phyloP scores from a whole-genome alignment of 2,329 filamentous ascomycete species.

The Diaporthe sp. region DNA sequence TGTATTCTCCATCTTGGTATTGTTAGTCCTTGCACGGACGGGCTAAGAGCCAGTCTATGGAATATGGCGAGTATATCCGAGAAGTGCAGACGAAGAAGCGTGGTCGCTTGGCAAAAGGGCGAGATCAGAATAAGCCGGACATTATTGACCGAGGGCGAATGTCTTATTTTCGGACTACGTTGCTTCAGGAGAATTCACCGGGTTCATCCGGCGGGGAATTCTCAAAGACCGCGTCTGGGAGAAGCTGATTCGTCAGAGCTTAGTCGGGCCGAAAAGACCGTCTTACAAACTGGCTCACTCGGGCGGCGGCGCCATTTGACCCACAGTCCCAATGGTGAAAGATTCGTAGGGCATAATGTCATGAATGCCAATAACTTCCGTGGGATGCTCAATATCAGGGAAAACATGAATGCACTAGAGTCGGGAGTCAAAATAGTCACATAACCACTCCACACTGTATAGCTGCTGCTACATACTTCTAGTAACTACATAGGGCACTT shows the following conservation, averaged over 20 bases:
- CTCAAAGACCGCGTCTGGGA: not conserved
- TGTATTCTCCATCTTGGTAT: slow-evolving; percentile 16
- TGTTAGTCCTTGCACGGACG: not conserved
- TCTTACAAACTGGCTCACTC: not conserved
- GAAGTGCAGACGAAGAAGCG: not conserved
- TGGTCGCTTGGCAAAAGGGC: not conserved
- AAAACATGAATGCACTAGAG: not conserved
- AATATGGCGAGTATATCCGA: slow-evolving; percentile 7
- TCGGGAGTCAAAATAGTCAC: too few species aligned
- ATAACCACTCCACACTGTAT: too few species aligned
- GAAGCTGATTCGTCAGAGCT: not conserved
- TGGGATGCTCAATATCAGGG: not conserved
- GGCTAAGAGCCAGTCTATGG: not conserved
- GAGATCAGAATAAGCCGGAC: not conserved
- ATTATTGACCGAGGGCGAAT: not conserved
- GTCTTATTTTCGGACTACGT: not conserved
- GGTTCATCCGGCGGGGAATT: not conserved
- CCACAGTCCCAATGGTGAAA: not conserved
- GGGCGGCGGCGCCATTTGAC: not conserved
- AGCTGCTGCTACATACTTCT: too few species aligned
- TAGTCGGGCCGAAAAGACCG: not conserved
- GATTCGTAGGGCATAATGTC: too few species aligned
- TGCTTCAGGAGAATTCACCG: not conserved
- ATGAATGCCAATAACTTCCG: not conserved
- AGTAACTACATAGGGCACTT: too few species aligned